These are phyloP conservation scores for Paramyrothecium sp. DNA, from an alignment of 2,329 filamentous ascomycete genomes.

Conservation along the genomic window DNA sequence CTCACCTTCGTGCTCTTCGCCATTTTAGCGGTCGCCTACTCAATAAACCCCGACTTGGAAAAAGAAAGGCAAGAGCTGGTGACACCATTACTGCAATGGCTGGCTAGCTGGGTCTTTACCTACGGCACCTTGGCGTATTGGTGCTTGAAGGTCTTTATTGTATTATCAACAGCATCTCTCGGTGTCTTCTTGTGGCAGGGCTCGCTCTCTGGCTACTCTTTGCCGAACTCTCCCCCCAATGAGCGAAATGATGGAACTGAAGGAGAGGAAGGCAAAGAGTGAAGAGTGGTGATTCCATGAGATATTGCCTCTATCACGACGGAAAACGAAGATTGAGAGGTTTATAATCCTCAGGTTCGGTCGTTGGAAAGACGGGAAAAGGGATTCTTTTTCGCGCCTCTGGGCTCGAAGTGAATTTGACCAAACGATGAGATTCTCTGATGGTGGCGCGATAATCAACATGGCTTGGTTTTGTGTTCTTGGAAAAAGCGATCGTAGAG, in stretches of 20 bases:
- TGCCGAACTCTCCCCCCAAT: not conserved
- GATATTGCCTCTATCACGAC: no score
- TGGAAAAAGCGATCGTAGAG: no score
- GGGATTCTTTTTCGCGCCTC: no score
- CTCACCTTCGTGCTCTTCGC: not conserved
- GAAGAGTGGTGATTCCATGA: no score
- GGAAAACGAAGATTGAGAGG: no score
- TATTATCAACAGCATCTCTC: not conserved
- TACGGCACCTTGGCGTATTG: not conserved
- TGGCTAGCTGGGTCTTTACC: not conserved
- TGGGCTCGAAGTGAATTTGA: no score
- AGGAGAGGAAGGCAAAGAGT: not conserved
- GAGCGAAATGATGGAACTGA: not conserved
- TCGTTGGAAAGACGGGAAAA: no score
- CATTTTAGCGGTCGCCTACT: not conserved
- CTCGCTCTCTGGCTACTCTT: not conserved
- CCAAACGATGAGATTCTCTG: no score
- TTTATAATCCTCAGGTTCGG: no score
- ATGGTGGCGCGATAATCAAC: no score
- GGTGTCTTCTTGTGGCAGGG: not conserved
- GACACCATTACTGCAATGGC: not conserved
- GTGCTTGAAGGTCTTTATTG: not conserved
- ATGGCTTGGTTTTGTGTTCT: no score
- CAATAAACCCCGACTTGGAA: not conserved
- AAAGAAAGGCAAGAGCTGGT: conserved; percentile 1